Conservation (phyloP, 2,329 filamentous ascomycete genomes). For the Hypomyces rosellus region DNA sequence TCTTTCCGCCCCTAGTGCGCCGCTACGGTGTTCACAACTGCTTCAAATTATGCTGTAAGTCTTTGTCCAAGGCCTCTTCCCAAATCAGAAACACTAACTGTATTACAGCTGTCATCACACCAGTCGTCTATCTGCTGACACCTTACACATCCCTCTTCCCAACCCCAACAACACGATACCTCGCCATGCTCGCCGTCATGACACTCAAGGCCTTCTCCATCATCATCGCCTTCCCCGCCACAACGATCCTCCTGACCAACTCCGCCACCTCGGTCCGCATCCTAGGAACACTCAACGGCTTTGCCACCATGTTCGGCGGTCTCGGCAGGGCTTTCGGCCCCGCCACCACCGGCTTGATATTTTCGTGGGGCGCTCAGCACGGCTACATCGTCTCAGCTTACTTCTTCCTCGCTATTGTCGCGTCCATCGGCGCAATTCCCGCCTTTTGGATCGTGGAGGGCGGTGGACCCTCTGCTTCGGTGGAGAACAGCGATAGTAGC, state of each 20-base stretch:
- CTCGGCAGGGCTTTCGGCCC: constrained; percentile 76
- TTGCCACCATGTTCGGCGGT: constrained; percentile 77
- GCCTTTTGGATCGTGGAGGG: constrained; percentile 69
- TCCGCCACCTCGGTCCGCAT: constrained; percentile 66
- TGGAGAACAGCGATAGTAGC: constrained; percentile 28
- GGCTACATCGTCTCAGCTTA: constrained; percentile 77
- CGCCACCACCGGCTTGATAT: constrained; percentile 63
- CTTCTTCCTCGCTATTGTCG: constrained; percentile 66
- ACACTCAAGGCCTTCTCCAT: constrained; percentile 66
- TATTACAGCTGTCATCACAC: constrained; percentile 55
- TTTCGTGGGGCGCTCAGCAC: constrained; percentile 67
- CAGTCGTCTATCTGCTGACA: constrained; percentile 70
- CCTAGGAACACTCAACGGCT: constrained; percentile 83
- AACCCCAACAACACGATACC: constrained; percentile 43
- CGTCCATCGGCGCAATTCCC: constrained; percentile 61
- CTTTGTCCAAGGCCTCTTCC: not conserved
- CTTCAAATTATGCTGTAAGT: constrained; percentile 56
- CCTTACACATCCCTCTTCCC: constrained; percentile 69
- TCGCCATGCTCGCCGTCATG: constrained; percentile 61
- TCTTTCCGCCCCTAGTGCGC: constrained; percentile 72
- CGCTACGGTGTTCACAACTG: constrained; percentile 69
- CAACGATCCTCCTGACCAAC: constrained; percentile 86
- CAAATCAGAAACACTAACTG: not conserved
- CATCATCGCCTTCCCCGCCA: constrained; percentile 84
- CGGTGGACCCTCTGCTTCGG: constrained; percentile 51